These are phyloP conservation scores for Annulohypoxylon stygium DNA, from an alignment of 495 filamentous ascomycete genomes.

Conservation along the genomic window DNA sequence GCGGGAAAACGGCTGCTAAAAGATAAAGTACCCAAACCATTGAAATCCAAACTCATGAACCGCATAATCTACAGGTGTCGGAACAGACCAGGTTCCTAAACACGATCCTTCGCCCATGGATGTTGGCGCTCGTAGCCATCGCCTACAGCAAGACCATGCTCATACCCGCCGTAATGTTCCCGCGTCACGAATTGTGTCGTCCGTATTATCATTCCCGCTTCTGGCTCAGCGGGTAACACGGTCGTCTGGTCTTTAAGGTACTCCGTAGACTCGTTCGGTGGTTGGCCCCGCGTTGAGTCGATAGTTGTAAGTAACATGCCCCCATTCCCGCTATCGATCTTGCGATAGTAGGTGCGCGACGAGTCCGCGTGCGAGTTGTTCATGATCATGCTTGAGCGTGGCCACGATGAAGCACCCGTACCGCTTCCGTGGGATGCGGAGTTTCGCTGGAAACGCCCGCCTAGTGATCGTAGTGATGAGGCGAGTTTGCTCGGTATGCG, in stretches of 20 bases:
- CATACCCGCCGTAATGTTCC: slow-evolving; percentile 41
- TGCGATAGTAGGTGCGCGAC: slow-evolving; percentile 44
- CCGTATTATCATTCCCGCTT: slow-evolving; percentile 41
- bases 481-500: slow-evolving; percentile 26
- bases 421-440: slow-evolving; percentile 3
- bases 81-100: slow-evolving; percentile 3
- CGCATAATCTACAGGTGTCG: slow-evolving; percentile 2
- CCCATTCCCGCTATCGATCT: slow-evolving; percentile 39
- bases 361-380: slow-evolving; percentile 28
- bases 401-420: slow-evolving; percentile 34
- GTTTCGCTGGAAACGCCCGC: slow-evolving; percentile 16
- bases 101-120: slow-evolving; percentile 43
- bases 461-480: slow-evolving; percentile 34
- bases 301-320: slow-evolving; percentile 41
- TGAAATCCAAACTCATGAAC: not conserved
- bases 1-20: not conserved
- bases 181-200: slow-evolving; percentile 44
- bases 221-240: not conserved
- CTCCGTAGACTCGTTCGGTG: slow-evolving; percentile 48
- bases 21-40: not conserved
- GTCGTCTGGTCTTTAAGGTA: slow-evolving; percentile 35
- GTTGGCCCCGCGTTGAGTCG: slow-evolving; percentile 11
- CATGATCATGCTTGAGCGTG: slow-evolving; percentile 28
- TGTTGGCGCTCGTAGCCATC: slow-evolving; percentile 42
- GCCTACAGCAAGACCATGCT: slow-evolving; percentile 9